A percentile compares a stretch with the other conserved stretches of the same genome.
phyloP scores from a whole-genome alignment of 208 protist species.

The Tritrichomonas foetus region DNA sequence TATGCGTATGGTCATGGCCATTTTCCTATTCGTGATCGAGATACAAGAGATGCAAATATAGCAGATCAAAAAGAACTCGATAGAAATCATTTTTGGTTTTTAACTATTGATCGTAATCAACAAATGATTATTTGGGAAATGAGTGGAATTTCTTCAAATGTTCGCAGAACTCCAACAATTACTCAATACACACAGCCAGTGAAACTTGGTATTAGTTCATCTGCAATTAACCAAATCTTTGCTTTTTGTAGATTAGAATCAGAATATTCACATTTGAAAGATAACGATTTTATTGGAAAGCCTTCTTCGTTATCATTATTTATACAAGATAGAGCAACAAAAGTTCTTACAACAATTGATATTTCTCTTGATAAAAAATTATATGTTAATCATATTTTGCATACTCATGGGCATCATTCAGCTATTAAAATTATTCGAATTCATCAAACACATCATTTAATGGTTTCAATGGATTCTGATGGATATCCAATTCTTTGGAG shows the following conservation, averaged over 20 bases:
- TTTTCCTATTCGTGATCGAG: not conserved
- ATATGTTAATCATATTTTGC: not conserved
- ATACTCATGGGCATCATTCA: not conserved
- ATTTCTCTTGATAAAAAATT: not conserved
- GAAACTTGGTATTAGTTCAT: too few relatives aligned
- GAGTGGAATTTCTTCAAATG: not conserved
- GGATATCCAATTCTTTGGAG: not conserved
- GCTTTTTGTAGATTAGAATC: not conserved
- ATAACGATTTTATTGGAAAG: not conserved
- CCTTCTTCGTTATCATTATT: not conserved
- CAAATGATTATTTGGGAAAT: not conserved
- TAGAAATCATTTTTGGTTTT: not conserved
- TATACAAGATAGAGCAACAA: conserved; percentile 6
- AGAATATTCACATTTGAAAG: not conserved
- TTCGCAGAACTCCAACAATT: not conserved
- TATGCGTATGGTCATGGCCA: not conserved
- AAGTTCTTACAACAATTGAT: not conserved
- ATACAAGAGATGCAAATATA: not conserved
- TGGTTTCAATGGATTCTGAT: not conserved
- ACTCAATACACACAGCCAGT: not conserved
- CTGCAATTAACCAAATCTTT: not conserved
- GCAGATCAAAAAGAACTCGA: not conserved
- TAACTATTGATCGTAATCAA: not conserved
- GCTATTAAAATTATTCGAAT: not conserved
- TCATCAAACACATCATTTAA: not conserved